Base-by-base conservation (phyloP, 371 early-diverging fungal genomes). In the Blastocladiella emersonii region DNA sequence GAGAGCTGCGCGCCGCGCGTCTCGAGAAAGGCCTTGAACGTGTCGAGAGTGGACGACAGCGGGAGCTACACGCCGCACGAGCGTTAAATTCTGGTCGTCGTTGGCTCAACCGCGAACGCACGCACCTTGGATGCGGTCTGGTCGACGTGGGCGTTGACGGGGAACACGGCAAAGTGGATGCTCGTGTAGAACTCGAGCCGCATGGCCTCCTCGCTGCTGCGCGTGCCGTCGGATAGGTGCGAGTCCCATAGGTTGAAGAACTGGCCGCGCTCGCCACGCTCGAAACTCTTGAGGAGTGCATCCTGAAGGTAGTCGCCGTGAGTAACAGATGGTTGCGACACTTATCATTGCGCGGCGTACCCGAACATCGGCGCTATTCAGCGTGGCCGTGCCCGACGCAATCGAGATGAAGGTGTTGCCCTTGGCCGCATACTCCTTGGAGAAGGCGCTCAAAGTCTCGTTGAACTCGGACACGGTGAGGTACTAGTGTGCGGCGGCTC, bases 91-190 rank as follows among this genome's bases (percentile, higher is more conserved):
- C 34, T 37, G n/a, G 59, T 21, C 37, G 23, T 23, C n/a, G n/a
- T 25, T n/a, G 41, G 21, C n/a, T n/a, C n/a, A 48, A 48, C 19
- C 19, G 25, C 19, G 49, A 48, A 48, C n/a, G n/a, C 35, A 55
- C 32, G 12, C 39, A 69, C 68, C 37, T 67, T 65, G 21, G 59
- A 57, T 2, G 53, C 53, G 3, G 51, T 41, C 32, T 30, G 57
- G n/a, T 65, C 62, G 1, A 75, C 74, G 41, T 45, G 56, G 6
- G 64, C 66, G 57, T 71, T 67, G 48, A 74, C 62, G 43, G 77
- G 76, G 37, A 65, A 75, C 23, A 80, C 68, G 25, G 80, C 80
- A 69, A 80, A 80, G 61, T 79, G 75, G 36, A 80, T 72, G 59
- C 66, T 70, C 55, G 69, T 34, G 60, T 70, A 67, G 61, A 80